phyloP scores from a whole-genome alignment of 257 asterid genomes.

The Solanum bulbocastanum region DNA sequence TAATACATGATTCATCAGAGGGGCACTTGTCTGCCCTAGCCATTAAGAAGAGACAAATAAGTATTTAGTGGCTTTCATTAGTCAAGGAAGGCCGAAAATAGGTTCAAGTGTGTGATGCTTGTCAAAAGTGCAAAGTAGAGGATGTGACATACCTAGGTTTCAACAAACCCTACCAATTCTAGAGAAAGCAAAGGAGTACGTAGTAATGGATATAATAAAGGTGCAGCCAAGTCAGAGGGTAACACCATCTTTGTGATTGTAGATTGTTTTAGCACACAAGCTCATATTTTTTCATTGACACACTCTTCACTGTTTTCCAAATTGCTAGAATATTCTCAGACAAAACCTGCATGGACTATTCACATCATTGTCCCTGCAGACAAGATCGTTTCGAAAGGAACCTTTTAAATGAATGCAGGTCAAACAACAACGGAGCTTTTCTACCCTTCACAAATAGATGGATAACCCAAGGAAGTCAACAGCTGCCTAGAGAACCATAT shows the following conservation, averaged over 20 bases:
- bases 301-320: neutral
- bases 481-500: neutral
- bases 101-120: neutral
- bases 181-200: neutral
- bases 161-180: neutral
- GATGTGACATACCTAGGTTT: neutral
- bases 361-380: neutral
- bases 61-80: neutral
- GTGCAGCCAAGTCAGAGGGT: neutral
- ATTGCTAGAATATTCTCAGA: neutral
- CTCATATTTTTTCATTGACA: neutral
- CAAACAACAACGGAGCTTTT: neutral
- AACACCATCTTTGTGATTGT: neutral
- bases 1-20: neutral
- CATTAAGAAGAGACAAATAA: neutral
- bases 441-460: neutral
- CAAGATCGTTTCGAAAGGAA: neutral
- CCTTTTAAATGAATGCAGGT: neutral
- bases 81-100: neutral
- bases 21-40: neutral
- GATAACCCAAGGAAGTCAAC: neutral
- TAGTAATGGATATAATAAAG: neutral
- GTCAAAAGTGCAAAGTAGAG: neutral
- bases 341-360: neutral
- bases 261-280: neutral